Evolutionary conservation across 75 land plant species (phyloP).

Genomic region (Pinus albicaulis): DNA sequence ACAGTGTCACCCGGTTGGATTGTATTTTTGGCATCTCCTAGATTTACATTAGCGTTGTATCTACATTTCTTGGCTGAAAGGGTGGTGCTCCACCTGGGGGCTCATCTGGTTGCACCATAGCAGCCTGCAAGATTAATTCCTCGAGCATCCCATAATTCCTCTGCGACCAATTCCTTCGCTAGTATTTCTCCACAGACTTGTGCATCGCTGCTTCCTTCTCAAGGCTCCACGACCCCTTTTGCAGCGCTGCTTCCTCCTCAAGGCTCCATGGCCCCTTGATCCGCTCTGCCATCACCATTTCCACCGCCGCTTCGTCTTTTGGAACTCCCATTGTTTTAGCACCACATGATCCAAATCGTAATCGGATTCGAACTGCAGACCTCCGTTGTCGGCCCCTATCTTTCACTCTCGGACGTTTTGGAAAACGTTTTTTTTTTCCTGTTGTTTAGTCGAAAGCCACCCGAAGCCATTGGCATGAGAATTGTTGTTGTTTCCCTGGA

Average conservation of each 20-base stretch:
- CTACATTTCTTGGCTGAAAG: constrained; percentile 27
- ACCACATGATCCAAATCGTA: background rate
- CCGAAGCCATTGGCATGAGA: constrained; percentile 7
- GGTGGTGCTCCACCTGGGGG: constrained; percentile 44
- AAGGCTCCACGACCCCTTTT: too few relatives aligned
- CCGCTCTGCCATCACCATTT: constrained; percentile 26
- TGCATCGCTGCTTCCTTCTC: too few relatives aligned
- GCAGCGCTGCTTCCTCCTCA: constrained; percentile 51
- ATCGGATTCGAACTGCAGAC: too few relatives aligned
- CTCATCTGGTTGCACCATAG: constrained; percentile 58
- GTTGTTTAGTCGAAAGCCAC: background rate
- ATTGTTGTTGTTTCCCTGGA: background rate
- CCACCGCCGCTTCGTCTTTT: background rate
- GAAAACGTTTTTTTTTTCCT: too few relatives aligned
- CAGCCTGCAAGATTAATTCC: constrained; percentile 49
- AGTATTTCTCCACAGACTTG: constrained; percentile 45
- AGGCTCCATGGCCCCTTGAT: constrained; percentile 67
- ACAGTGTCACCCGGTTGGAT: too few relatives aligned
- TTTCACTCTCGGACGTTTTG: too few relatives aligned
- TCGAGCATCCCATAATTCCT: constrained; percentile 39
- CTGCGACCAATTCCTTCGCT: constrained; percentile 59
- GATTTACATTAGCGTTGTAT: background rate
- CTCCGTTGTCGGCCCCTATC: background rate
- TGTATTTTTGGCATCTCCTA: background rate
- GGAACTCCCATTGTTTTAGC: background rate